These are phyloP conservation scores for Huntiella omanensis DNA, from an alignment of 2,329 filamentous ascomycete species.

Conservation along the genomic window DNA sequence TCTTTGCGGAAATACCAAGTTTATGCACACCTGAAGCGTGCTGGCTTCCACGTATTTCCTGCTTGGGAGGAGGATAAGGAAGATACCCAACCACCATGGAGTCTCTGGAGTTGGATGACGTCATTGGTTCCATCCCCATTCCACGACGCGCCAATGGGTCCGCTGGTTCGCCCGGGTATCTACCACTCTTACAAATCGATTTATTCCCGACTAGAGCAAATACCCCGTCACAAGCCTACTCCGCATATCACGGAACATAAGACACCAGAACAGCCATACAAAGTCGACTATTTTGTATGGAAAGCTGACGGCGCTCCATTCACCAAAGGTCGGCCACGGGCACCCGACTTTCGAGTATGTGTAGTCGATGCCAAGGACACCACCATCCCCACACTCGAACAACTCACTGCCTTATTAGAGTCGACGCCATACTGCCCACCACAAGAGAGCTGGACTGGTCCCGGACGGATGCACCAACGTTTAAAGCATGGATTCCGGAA, in stretches of 20 bases:
- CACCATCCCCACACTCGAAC: conserved; percentile 49
- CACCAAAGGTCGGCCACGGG: conserved; percentile 58
- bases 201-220: conserved; percentile 56
- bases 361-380: conserved; percentile 61
- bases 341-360: conserved; percentile 69
- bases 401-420: conserved; percentile 53
- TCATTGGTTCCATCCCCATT: conserved; percentile 23
- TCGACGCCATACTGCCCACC: conserved; percentile 37
- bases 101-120: conserved; percentile 35
- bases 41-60: conserved; percentile 64
- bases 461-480: conserved; percentile 47
- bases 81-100: conserved; percentile 11
- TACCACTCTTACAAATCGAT: conserved; percentile 51
- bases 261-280: conserved; percentile 35
- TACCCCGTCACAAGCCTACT: conserved; percentile 47
- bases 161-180: conserved; percentile 42
- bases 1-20: conserved; percentile 71
- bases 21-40: conserved; percentile 64
- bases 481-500: conserved; percentile 72
- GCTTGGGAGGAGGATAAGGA: conserved; percentile 27
- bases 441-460: conserved; percentile 18
- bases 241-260: conserved; percentile 12
- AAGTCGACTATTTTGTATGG: conserved; percentile 65
- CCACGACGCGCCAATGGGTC: conserved; percentile 23
- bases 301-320: conserved; percentile 44